These are phyloP conservation scores for Antonospora locustae DNA, from an alignment of 371 early-diverging fungal genomes.

Conservation along the genomic window DNA sequence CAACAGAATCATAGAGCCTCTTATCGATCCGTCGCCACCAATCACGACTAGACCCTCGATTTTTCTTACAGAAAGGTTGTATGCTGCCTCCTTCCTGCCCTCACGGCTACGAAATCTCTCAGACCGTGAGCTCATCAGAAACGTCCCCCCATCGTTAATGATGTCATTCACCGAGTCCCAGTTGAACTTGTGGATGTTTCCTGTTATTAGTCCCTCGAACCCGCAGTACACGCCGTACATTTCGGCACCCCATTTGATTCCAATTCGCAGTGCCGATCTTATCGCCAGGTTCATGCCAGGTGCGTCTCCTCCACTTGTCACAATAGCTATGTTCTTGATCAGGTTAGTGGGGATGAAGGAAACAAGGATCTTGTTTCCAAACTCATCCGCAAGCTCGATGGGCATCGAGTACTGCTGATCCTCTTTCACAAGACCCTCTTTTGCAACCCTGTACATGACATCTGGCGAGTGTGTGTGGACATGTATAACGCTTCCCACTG, in stretches of 20 bases:
- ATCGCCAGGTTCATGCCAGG: conserved; percentile 97
- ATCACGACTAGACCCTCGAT: conserved; percentile 85
- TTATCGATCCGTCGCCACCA: conserved; percentile 94
- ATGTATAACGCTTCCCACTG: conserved; percentile 20
- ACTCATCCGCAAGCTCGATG: conserved; percentile 20
- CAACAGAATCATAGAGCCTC: conserved; percentile 79
- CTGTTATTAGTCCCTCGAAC: conserved; percentile 83
- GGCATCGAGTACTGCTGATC: conserved; percentile 6
- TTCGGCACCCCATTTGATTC: conserved; percentile 36
- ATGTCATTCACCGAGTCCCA: conserved; percentile 74
- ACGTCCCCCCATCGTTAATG: conserved; percentile 79
- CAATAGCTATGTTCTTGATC: conserved; percentile 60
- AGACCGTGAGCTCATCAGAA: conserved; percentile 83
- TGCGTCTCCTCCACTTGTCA: conserved; percentile 94
- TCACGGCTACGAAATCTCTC: conserved; percentile 66
- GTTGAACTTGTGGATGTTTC: conserved; percentile 68
- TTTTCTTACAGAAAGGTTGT: conserved; percentile 68
- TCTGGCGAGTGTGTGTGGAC: not conserved
- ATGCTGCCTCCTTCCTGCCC: conserved; percentile 71
- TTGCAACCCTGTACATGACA: conserved; percentile 1
- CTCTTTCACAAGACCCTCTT: conserved; percentile 10
- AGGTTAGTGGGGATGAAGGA: conserved; percentile 18
- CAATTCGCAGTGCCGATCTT: conserved; percentile 74
- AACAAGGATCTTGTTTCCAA: conserved; percentile 31
- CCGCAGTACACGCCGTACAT: conserved; percentile 67